Evolutionary conservation across 441 rosid genomes (phyloP).

Genomic region (Iberis amara): DNA sequence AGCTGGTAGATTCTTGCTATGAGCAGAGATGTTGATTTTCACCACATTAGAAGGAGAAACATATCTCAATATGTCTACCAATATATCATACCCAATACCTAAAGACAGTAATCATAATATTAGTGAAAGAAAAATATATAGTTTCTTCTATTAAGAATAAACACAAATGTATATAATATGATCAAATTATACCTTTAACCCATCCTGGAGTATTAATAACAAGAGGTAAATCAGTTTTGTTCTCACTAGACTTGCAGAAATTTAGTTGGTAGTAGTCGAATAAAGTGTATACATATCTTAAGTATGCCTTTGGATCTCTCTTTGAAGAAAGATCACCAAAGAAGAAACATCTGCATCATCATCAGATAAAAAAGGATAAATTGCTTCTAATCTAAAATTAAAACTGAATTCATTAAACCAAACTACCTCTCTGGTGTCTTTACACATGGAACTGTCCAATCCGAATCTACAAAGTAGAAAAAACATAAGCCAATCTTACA

Average conservation of each 20-base stretch:
- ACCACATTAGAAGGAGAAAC: conserved; percentile 76
- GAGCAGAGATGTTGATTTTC: conserved; percentile 63
- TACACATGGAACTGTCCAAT: conserved; percentile 75
- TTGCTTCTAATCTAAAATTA: background rate
- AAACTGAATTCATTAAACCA: background rate
- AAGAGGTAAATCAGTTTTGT: conserved; percentile 54
- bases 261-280: conserved; percentile 54
- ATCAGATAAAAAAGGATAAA: conserved; percentile 24
- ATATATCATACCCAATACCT: conserved; percentile 82
- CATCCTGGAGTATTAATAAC: conserved; percentile 92
- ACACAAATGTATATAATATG: background rate
- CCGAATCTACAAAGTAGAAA: conserved; percentile 33
- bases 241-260: conserved; percentile 37
- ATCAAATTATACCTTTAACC: conserved; percentile 68
- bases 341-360: conserved; percentile 57
- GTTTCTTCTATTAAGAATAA: background rate
- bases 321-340: conserved; percentile 84
- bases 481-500: background rate
- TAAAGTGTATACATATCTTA: conserved; percentile 49
- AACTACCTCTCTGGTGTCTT: conserved; percentile 86
- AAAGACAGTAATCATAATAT: conserved; percentile 21
- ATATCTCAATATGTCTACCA: conserved; percentile 67
- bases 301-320: conserved; percentile 74
- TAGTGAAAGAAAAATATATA: background rate
- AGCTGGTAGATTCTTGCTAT: conserved; percentile 68